Conservation (phyloP, 805 yeast genomes). For the Cyberlindnera meyerae region DNA sequence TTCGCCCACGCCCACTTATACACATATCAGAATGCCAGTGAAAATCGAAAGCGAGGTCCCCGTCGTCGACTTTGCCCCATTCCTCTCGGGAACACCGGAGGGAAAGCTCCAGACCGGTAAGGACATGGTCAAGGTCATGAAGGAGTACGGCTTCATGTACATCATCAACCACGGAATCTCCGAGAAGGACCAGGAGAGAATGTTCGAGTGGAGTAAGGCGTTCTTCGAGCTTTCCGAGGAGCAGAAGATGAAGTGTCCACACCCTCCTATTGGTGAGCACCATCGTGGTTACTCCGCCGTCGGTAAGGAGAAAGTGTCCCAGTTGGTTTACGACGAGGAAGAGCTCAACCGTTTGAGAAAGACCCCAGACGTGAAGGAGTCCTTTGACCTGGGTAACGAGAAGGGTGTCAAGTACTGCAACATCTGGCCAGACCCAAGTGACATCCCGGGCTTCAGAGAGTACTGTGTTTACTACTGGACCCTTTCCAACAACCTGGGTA, state of each 20-base stretch:
- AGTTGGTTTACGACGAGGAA: conserved; percentile 22
- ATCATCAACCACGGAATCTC: conserved; percentile 24
- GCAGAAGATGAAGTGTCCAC: conserved; percentile 23
- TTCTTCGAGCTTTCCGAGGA: conserved; percentile 16
- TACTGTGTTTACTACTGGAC: conserved; percentile 20
- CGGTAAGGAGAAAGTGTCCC: conserved; percentile 27
- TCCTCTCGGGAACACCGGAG: conserved; percentile 22
- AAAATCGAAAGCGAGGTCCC: conserved; percentile 16
- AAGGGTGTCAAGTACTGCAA: conserved; percentile 15
- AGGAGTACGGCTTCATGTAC: conserved; percentile 24
- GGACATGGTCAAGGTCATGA: conserved; percentile 25
- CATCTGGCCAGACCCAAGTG: conserved; percentile 25
- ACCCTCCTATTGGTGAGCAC: conserved; percentile 24
- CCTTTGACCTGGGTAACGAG: conserved; percentile 25
- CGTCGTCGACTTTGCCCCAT: conserved; percentile 26
- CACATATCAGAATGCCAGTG: too few relatives aligned
- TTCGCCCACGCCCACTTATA: too few relatives aligned
- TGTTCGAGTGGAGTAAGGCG: conserved; percentile 22
- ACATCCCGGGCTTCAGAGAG: conserved; percentile 24
- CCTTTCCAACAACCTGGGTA: conserved; percentile 12
- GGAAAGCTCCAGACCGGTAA: conserved; percentile 22
- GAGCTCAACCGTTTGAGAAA: conserved; percentile 13
- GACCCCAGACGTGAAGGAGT: conserved; percentile 27
- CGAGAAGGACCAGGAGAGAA: conserved; percentile 11
- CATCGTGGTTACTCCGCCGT: conserved; percentile 26